Evolutionary conservation across 768 basidiomycete species (phyloP), one percentile per base, ranked within the genome.

Genomic region (Boletus sp.): DNA sequence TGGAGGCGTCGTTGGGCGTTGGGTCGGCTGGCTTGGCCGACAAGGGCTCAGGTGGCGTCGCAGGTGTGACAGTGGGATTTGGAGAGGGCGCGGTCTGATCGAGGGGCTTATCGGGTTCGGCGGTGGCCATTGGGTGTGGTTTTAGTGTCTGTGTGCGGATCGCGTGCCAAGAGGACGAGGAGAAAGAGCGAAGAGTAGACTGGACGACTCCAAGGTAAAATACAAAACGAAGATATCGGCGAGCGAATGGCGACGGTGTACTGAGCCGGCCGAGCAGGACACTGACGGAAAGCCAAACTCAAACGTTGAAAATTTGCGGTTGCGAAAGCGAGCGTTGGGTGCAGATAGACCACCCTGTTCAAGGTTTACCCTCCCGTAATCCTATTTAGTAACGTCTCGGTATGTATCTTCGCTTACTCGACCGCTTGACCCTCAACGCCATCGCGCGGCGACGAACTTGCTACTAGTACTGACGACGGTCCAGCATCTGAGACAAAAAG

Each of bases 241-340:
- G 44, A 50, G 44, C 17, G 29, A 51, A 56, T 44, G 48, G 48
- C 52, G 56, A 52, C 30, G 58, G 33, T 32, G 56, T 33, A 51
- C 57, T 60, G 52, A 58, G 54, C 64, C 20, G 33, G 56, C 55
- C 53, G 55, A 46, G 53, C 52, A 47, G 51, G 56, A 51, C 30
- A 53, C 33, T 41, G 54, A 49, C 57, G 50, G 48, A 57, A 55
- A 58, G 50, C 56, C 56, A 58, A 57, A 60, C 54, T 56, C 51
- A 45, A 58, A 58, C 47, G 63, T 42, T 48, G 67, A 70, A 70
- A 71, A 61, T 65, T 69, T 69, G 69, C 48, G 40, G 58, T 35
- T 35, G n/a, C 47, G 48, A 67, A 52, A 48, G 59, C 48, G 59
- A 62, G 56, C 47, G 50, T 61, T 61, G 69, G 53, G 59, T 59